Base-by-base conservation (phyloP, 176 grass and related monocot species). In the Sorghum bicolor region DNA sequence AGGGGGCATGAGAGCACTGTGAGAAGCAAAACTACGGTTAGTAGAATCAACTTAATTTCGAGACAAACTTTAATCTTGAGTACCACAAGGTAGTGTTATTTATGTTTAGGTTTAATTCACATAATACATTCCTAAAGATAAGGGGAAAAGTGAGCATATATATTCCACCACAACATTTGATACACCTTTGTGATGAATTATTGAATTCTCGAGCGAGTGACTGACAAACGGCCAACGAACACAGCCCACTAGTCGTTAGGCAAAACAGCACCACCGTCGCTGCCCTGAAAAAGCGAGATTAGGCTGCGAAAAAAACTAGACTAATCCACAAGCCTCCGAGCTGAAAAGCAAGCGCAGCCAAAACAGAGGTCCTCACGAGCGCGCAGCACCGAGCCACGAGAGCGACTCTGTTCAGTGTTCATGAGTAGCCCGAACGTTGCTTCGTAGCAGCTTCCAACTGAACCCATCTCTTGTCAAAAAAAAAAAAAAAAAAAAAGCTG, bases 371-470 rank as follows among this genome's bases (percentile, higher is more conserved):
- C 50, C 17, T n/a, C 39, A 20, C 12, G 30, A 47, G 22, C 12
- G 22, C 22, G 19, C 6, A 10, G 78, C 78, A 80, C 44, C 12
- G 24, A 20, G 61, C 25, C 78, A 57, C 17, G 79, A 41, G 70
- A 62, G 20, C 63, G 79, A 70, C 72, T 38, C 6, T 24, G 48
- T 37, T 87, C 85, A 75, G 4, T 26, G 58, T 48, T 52, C 15
- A 19, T 14, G 16, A 1, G 47, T 19, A 48, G 52, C 52, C 52
- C 52, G 19, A 22, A 20, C 19, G 84, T 15, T 83, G 88, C 88
- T 90, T 87, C 84, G 13, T 20, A 4, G 84, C 32, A 87, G 55
- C 84, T 75, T 83, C 84, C 48, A n/a, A n/a, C n/a, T n/a, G n/a
- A n/a, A n/a, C n/a, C n/a, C n/a, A n/a, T n/a, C n/a, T n/a, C n/a